A percentile compares a stretch with the other conserved stretches of the same genome.
These are phyloP conservation scores for Claviceps fusiformis DNA, from an alignment of 2,329 filamentous ascomycete species.

Conservation along the genomic window DNA sequence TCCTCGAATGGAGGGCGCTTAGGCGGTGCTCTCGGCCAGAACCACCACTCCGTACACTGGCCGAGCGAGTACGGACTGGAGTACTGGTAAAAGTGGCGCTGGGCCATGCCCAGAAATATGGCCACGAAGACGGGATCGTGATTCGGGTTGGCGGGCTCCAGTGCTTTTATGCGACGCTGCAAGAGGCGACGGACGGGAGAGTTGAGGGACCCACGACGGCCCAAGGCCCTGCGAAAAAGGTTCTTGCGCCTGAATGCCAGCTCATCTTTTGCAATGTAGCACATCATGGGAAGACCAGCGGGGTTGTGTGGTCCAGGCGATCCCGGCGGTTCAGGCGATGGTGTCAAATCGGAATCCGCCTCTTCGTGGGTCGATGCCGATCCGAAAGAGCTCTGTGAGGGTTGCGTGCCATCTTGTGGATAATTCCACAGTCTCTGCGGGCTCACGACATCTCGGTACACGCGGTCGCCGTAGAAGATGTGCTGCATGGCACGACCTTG, in stretches of 20 bases:
- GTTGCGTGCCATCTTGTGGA: constrained; percentile 13
- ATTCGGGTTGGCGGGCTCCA: constrained; percentile 33
- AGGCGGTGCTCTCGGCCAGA: constrained; percentile 8
- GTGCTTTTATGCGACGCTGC: constrained; percentile 29
- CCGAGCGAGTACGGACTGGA: too few species aligned
- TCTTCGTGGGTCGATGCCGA: constrained; percentile 19
- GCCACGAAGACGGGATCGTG: constrained; percentile 40
- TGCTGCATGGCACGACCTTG: constrained; percentile 27
- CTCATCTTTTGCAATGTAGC: constrained; percentile 35
- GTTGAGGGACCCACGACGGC: constrained; percentile 29
- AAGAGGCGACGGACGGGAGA: constrained; percentile 34
- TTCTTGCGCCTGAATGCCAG: constrained; percentile 31
- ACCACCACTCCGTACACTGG: constrained; percentile 6
- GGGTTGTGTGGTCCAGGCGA: constrained; percentile 10
- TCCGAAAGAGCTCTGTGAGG: constrained; percentile 19
- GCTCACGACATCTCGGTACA: constrained; percentile 31
- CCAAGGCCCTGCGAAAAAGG: constrained; percentile 31
- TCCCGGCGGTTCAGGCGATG: too few species aligned
- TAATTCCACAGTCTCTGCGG: constrained; percentile 37
- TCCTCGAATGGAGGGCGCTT: constrained; percentile 27
- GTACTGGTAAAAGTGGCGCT: constrained; percentile 34
- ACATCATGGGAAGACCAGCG: constrained; percentile 22
- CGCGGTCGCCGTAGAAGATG: constrained; percentile 33
- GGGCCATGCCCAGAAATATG: constrained; percentile 42
- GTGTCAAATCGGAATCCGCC: constrained; percentile 2